Conservation (phyloP, 1,139 yeast genomes). For the Pichia sp. region DNA sequence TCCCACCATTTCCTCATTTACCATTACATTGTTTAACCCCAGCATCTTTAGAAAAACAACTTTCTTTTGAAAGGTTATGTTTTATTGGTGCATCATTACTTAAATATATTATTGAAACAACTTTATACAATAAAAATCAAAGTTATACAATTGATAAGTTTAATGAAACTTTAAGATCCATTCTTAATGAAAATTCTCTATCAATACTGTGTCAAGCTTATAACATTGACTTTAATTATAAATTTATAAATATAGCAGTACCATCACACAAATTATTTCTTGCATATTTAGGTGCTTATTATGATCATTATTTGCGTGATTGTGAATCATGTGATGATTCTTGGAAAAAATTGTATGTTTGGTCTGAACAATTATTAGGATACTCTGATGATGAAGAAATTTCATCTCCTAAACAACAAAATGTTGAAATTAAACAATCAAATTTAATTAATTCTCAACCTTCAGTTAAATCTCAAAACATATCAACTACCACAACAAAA, state of each 20-base stretch:
- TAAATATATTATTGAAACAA: conserved; percentile 5
- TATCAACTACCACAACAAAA: not conserved
- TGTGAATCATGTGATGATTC: not conserved
- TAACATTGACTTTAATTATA: conserved; percentile 11
- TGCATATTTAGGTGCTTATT: conserved; percentile 10
- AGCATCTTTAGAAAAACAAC: not conserved
- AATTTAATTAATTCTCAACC: too few relatives aligned
- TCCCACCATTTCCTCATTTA: conserved; percentile 9
- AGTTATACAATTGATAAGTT: not conserved
- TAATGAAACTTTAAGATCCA: not conserved
- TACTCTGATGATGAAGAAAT: not conserved
- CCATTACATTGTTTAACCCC: conserved; percentile 1
- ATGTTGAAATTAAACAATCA: not conserved
- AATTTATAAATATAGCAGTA: conserved; percentile 1
- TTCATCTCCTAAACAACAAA: not conserved
- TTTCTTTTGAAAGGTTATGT: conserved; percentile 3
- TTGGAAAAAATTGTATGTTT: conserved; percentile 1
- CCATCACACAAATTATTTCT: conserved; percentile 4
- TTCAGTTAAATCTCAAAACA: too few relatives aligned
- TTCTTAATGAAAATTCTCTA: conserved; percentile 7
- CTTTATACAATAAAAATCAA: not conserved
- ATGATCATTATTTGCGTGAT: conserved; percentile 1
- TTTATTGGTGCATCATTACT: conserved; percentile 9
- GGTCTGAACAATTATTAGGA: conserved; percentile 9
- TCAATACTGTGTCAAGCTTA: conserved; percentile 7